Base-by-base conservation (phyloP, 2,329 filamentous ascomycete genomes). In the Aspergillus transmontanensis region DNA sequence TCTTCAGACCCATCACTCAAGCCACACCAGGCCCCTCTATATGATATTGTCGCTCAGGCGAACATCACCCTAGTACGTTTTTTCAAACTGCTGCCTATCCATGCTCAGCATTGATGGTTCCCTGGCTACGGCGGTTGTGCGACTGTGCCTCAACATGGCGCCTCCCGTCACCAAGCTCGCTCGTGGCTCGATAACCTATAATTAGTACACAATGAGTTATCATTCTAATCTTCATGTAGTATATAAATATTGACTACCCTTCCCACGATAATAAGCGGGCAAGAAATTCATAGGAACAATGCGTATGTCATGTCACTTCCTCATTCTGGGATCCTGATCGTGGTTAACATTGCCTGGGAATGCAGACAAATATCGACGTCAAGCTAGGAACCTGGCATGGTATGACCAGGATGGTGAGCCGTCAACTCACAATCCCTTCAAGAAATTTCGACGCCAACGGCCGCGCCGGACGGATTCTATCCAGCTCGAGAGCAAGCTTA, bases 341-440 rank as follows among this genome's bases (percentile, higher is more conserved):
- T 39, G 16, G 30, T 58, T 64, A 60, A 64, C 54, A n/a, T 30
- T 19, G 26, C 53, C 39, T 51, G 53, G 30, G 32, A 28, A 28
- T 54, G 11, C 59, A 81, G 79, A 81, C 66, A 79, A 73, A 66
- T 78, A 78, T 61, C 75, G 76, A 53, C 72, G 75, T 43, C 68
- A 74, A 64, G 79, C 79, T 60, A 75, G 73, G 39, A 71, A 72
- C 21, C 69, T 77, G 58, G 79, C 79, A 48, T 81, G 79, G 79
- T 80, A 80, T 63, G 77, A 78, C 61, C 68, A 75, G 16, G 76
- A 79, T 39, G 78, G 72, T 60, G 74, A 78, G 59, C 68, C 71
- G 6, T 68, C 76, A 9, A 75, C 68, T 6, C 72, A 73, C 59
- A 81, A 81, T 58, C 79, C 79, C 19, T 81, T 80, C 64, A 78